phyloP scores from a whole-genome alignment of 257 asterid genomes.

The Penstemon barbatus region DNA sequence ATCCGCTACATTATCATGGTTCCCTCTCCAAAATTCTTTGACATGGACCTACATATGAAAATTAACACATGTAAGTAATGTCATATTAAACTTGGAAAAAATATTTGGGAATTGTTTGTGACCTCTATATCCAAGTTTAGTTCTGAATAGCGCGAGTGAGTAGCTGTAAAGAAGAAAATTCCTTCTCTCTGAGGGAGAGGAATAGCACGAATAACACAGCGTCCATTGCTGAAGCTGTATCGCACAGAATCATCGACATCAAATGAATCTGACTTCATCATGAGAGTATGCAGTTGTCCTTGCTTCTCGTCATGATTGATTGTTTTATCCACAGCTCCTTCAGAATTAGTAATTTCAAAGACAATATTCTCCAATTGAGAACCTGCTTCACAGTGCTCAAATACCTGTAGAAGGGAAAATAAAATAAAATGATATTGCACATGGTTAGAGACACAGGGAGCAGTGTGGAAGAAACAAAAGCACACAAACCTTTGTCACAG shows the following conservation, averaged over 20 bases:
- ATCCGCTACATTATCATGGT: slow-evolving; percentile 3
- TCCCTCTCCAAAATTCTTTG: slow-evolving; percentile 13
- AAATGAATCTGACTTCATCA: slow-evolving; percentile 37
- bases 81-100: background rate
- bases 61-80: slow-evolving; percentile 1
- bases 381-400: slow-evolving; percentile 48
- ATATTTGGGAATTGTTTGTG: background rate
- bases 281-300: slow-evolving; percentile 54
- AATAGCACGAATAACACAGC: slow-evolving; percentile 51
- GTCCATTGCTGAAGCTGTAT: slow-evolving; percentile 54
- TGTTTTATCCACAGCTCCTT: slow-evolving; percentile 56
- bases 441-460: background rate
- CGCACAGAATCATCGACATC: slow-evolving; percentile 45
- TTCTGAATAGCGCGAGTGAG: slow-evolving; percentile 59
- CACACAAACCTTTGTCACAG: slow-evolving; percentile 42
- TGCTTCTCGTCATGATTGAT: slow-evolving; percentile 46
- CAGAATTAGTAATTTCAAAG: slow-evolving; percentile 48
- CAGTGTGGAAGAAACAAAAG: background rate
- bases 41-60: slow-evolving; percentile 43
- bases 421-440: background rate
- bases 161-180: slow-evolving; percentile 42
- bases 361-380: slow-evolving; percentile 49
- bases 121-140: slow-evolving; percentile 57
- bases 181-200: slow-evolving; percentile 53
- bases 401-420: slow-evolving; percentile 37